phyloP scores from a whole-genome alignment of 78 protist species.

The Bodo saltans region DNA sequence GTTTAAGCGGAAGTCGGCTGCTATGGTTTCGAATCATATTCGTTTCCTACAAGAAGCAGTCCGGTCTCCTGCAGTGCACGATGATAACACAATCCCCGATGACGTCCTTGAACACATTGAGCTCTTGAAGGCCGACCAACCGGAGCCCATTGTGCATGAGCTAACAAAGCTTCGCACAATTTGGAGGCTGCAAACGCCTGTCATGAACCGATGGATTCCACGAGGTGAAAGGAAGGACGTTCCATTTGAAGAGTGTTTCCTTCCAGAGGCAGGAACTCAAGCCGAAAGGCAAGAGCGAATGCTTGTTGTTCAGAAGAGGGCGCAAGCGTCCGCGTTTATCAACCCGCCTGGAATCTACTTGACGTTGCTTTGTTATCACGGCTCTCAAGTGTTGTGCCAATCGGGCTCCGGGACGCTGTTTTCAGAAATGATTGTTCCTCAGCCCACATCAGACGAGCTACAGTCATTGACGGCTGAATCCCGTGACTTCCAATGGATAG shows the following conservation, averaged over 20 bases:
- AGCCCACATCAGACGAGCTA: neutral
- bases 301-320: neutral
- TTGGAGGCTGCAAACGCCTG: neutral
- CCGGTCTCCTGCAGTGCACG: neutral
- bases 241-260: neutral
- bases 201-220: neutral
- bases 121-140: neutral
- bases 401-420: neutral
- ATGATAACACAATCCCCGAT: neutral
- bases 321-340: neutral
- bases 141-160: neutral
- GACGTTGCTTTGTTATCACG: neutral
- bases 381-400: neutral
- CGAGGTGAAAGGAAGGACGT: neutral
- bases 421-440: neutral
- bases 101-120: neutral
- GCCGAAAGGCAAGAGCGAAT: neutral
- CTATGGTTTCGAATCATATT: neutral
- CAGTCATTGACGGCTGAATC: neutral
- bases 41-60: slow-evolving; percentile 5
- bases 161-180: neutral
- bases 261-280: neutral
- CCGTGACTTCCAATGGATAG: slow-evolving; percentile 15
- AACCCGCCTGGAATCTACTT: slow-evolving; percentile 5
- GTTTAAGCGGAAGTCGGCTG: neutral